Base-by-base conservation (phyloP, 179 eudicot species). In the Heliamphora pulchella region DNA sequence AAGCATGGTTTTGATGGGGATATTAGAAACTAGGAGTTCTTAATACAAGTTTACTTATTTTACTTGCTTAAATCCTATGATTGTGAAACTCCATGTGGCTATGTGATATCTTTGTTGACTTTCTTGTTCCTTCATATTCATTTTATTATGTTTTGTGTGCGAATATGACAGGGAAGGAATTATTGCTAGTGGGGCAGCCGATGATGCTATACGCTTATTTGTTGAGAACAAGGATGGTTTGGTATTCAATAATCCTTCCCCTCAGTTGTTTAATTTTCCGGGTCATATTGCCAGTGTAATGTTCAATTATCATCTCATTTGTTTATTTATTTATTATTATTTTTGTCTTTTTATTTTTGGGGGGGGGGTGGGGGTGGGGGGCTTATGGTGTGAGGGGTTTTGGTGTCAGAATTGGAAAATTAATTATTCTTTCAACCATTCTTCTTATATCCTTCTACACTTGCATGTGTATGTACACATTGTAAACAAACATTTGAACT, bases 171-270 rank as follows among this genome's bases (percentile, higher is more conserved):
- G 99, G 87, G 91, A 90, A 78, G 97, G 96, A 67, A 82, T 96
- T 71, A 90, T 94, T 86, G 93, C 97, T 74, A 94, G 78, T 81
- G 99, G 96, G 64, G 98, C 97, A 80, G 99, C 98, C 2, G 99
- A 96, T 89, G 93, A 96, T 91, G 89, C 93, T 65, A 89, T 96
- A 80, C 91, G 98, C 76, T 81, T 96, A 76, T 94, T 96, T 88
- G 91, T 86, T 78, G 96, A 91, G 84, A 87, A 82, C 77, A 85
- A 87, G 66, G 94, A 90, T 68, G 85, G 84, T 62, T 75, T 61
- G 91, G 99, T 94, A 89, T 6, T 20, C 54, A 48, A 31, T 66
- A 17, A 20, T 17, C 46, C 41, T 62, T 31, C 53, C 64, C 31
- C 9, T 53, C 63, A 75, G n/a, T 46, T 54, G 39, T 17, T 62